Conservation (phyloP, 75 land plant species). For the Selaginella moellendorffii region DNA sequence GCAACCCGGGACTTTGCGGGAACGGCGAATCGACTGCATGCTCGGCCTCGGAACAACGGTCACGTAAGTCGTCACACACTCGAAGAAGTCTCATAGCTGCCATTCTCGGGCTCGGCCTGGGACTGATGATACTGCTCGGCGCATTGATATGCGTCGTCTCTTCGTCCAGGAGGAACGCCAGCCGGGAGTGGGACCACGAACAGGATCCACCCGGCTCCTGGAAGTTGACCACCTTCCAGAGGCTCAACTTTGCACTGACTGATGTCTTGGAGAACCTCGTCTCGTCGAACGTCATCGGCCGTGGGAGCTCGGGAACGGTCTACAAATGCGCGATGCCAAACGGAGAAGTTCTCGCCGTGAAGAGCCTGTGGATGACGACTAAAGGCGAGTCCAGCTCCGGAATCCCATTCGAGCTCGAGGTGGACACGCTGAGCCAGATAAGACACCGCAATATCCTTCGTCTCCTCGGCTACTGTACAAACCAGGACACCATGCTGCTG, state of each 20-base stretch:
- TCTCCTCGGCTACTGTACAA: slow-evolving; percentile 4
- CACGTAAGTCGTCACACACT: neutral
- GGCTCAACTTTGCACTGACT: neutral
- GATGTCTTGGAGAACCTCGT: slow-evolving; percentile 44
- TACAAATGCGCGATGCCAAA: slow-evolving; percentile 41
- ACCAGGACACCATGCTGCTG: slow-evolving; percentile 1
- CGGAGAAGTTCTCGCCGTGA: slow-evolving; percentile 42
- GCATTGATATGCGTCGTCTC: neutral
- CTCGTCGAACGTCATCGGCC: slow-evolving; percentile 19
- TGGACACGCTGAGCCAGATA: slow-evolving; percentile 1
- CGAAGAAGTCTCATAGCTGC: slow-evolving; percentile 1
- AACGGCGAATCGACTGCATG: neutral
- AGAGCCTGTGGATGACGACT: slow-evolving; percentile 31
- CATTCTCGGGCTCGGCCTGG: neutral
- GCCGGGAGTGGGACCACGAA: neutral
- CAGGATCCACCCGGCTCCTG: neutral
- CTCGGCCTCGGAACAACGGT: neutral
- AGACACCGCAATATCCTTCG: slow-evolving; percentile 4
- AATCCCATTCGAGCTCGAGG: neutral
- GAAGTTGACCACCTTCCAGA: slow-evolving; percentile 7
- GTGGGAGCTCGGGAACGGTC: slow-evolving; percentile 7
- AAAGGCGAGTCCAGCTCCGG: neutral
- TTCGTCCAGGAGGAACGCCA: neutral
- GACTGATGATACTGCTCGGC: neutral
- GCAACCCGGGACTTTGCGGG: neutral